phyloP scores from a whole-genome alignment of 495 filamentous ascomycete genomes.

The Entonaema liquescens region DNA sequence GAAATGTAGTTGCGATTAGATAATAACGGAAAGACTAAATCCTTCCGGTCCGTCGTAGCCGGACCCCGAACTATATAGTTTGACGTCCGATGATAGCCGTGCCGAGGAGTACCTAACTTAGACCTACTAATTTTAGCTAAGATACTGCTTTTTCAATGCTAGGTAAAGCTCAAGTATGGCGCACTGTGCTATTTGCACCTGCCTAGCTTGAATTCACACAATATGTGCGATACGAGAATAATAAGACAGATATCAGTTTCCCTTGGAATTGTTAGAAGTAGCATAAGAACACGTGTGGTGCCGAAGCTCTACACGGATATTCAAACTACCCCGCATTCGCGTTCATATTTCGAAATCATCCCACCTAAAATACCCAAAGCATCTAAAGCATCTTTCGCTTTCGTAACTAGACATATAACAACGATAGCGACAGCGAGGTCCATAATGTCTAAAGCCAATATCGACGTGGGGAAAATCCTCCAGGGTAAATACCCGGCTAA shows the following conservation, averaged over 20 bases:
- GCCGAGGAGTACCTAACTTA: neutral
- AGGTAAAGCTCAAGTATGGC: neutral
- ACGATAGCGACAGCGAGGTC: constrained; percentile 7
- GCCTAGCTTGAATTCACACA: neutral
- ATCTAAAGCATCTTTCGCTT: neutral
- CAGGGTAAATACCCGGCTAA: constrained; percentile 95
- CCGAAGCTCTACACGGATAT: constrained; percentile 16
- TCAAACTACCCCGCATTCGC: constrained; percentile 36
- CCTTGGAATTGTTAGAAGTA: neutral
- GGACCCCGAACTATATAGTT: no score
- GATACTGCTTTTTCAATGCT: neutral
- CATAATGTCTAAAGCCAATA: constrained; percentile 43
- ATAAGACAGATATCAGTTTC: neutral
- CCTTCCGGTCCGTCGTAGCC: neutral
- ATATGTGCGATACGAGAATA: constrained; percentile 1
- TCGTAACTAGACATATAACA: constrained; percentile 19
- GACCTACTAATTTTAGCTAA: neutral
- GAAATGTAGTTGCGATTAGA: neutral
- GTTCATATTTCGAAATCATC: constrained; percentile 22
- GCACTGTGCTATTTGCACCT: neutral
- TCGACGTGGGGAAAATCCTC: constrained; percentile 52
- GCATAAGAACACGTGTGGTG: constrained; percentile 13
- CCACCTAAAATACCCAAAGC: constrained; percentile 2
- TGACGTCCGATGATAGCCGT: neutral
- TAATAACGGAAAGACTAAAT: neutral